Conservation (phyloP, 2,329 filamentous ascomycete genomes). For the Akanthomyces lecanii region DNA sequence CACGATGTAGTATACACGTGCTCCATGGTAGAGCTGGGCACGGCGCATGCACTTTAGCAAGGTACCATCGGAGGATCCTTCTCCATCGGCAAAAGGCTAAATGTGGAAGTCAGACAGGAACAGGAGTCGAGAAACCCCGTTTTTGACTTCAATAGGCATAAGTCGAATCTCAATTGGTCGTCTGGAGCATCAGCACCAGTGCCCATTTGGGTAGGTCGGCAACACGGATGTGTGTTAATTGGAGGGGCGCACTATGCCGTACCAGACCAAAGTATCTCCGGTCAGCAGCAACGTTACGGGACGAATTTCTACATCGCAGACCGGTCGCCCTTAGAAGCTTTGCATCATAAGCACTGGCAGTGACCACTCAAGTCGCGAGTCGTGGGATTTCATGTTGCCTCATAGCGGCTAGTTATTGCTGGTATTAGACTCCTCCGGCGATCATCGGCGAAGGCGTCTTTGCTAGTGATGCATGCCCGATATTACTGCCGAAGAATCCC, state of each 20-base stretch:
- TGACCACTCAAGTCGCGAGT: background rate
- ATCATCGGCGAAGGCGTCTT: background rate
- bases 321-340: background rate
- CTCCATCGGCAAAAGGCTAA: background rate
- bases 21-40: background rate
- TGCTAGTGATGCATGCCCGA: no score
- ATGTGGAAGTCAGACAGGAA: background rate
- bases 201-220: slow-evolving; percentile 21
- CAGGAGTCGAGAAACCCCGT: background rate
- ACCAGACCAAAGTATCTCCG: background rate
- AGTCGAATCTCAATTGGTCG: background rate
- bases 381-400: background rate
- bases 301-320: background rate
- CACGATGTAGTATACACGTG: background rate
- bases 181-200: slow-evolving; percentile 5
- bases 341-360: background rate
- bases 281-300: slow-evolving; percentile 15
- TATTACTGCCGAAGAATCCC: no score
- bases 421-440: background rate
- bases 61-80: background rate
- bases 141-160: background rate
- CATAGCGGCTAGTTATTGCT: no score
- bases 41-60: background rate
- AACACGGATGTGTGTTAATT: slow-evolving; percentile 41
- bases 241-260: slow-evolving; percentile 4